Base-by-base conservation (phyloP, 192 early-diverging fungal species). In the Coemansia sp. region DNA sequence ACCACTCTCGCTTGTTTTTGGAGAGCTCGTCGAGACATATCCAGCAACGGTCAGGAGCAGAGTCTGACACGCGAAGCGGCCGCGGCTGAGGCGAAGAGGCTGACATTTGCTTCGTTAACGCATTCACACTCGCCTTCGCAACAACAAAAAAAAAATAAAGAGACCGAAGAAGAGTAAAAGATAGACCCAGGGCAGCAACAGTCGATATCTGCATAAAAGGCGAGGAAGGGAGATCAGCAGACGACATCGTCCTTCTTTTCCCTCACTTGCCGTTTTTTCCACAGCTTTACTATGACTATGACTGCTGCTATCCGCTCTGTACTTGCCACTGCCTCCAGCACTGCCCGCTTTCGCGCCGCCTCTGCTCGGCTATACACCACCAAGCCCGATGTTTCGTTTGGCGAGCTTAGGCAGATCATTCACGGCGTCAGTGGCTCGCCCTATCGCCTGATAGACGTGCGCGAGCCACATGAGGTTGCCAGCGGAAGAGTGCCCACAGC, bases 1-100 rank as follows among this genome's bases (percentile, higher is more conserved):
- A 78, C 89, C 91, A 92, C 37, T 84, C 80, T 36, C 84, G 84
- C 7, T 68, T 79, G 42, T 83, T 87, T 36, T 85, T 85, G 36
- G 68, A 65, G 3, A 88, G 84, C 26, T 87, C 89, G n/a, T 88
- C 89, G 64, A 88, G 88, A 41, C 91, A 92, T 72, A 92, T 92
- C 85, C 90, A 92, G 61, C 91, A 92, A n/a, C 73, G 69, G 20
- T 81, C 78, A 7, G 50, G 55, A 5, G 38, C 47, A 6, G 33
- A 11, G 25, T 47, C n/a, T 23, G 41, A 34, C 47, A 62, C 12
- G 28, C 26, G 50, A 25, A 28, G 50, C 6, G 26, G 28, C 50
- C 14, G 26, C 26, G 23, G 50, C 23, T 31, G 50, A 31, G 26
- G 13, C 8, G 13, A 33, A 13, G 25, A 53, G 14, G 26, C 14